Conservation (phyloP, 305 asterid species). For the Fraxinus albicans region DNA sequence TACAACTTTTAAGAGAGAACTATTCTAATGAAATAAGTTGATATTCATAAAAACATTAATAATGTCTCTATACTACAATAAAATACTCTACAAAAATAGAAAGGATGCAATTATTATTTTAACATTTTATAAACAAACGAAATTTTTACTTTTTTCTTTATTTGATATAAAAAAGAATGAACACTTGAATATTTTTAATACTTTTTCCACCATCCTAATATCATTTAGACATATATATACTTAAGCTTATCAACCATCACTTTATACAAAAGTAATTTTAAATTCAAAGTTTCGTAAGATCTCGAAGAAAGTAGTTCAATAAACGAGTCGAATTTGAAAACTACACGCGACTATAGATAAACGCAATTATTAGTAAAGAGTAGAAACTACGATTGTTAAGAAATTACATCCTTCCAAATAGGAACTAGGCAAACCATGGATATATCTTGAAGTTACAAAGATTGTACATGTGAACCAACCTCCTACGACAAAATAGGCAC, state of each 20-base stretch:
- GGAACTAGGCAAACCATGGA: not conserved
- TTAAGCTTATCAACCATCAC: not conserved
- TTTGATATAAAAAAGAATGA: too few relatives aligned
- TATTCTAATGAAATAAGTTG: not conserved
- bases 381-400: not conserved
- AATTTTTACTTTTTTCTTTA: too few relatives aligned
- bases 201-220: not conserved
- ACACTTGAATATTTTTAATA: not conserved
- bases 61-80: not conserved
- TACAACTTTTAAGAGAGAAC: not conserved
- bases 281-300: not conserved
- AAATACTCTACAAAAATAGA: not conserved
- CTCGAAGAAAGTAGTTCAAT: not conserved
- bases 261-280: too few relatives aligned
- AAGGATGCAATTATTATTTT: too few relatives aligned
- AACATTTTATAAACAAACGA: not conserved
- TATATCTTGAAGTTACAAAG: too few relatives aligned
- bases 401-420: not conserved
- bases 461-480: constrained; percentile 8
- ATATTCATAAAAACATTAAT: not conserved
- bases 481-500: not conserved
- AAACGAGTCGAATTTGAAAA: not conserved
- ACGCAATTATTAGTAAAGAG: not conserved
- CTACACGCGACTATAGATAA: not conserved
- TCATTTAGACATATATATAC: too few relatives aligned